Evolutionary conservation across 2,329 filamentous ascomycete genomes (phyloP).

Genomic region (Trichoderma hamatum): DNA sequence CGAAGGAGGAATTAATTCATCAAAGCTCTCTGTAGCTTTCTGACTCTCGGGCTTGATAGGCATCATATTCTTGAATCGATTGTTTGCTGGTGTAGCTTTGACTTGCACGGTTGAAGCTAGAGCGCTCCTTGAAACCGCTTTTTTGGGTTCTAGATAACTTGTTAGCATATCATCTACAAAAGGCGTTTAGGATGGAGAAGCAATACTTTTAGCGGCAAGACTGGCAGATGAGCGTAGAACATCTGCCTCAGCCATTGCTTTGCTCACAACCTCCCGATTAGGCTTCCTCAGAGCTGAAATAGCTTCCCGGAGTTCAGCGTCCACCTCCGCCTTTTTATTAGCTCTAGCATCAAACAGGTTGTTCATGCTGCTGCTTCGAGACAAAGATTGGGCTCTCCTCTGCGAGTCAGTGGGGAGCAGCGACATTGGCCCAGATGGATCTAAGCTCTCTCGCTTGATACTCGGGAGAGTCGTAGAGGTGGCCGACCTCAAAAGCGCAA

Average conservation of each 20-base stretch:
- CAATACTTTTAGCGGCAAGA: conserved; percentile 54
- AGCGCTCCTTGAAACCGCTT: conserved; percentile 43
- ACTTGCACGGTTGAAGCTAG: conserved; percentile 50
- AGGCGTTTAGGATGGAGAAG: not conserved
- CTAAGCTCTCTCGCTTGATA: conserved; percentile 71
- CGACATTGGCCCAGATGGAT: conserved; percentile 47
- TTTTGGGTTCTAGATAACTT: conserved; percentile 9
- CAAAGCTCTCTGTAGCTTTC: conserved; percentile 33
- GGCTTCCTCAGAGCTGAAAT: conserved; percentile 75
- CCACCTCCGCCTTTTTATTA: conserved; percentile 66
- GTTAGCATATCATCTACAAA: not conserved
- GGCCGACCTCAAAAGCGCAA: conserved; percentile 69
- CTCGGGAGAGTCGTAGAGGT: conserved; percentile 63
- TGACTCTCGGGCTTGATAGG: conserved; percentile 35
- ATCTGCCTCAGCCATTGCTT: conserved; percentile 66
- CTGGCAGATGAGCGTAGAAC: conserved; percentile 60
- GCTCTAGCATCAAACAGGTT: conserved; percentile 59
- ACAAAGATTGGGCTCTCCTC: conserved; percentile 45
- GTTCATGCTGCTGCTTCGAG: conserved; percentile 51
- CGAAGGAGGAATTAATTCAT: conserved; percentile 43
- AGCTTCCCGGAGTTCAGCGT: conserved; percentile 72
- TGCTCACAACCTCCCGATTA: conserved; percentile 70
- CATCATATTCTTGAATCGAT: conserved; percentile 57
- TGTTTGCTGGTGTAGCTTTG: conserved; percentile 61
- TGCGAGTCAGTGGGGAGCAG: conserved; percentile 38